These are phyloP conservation scores for Aspergillus pseudoviridinutans DNA, from an alignment of 2,329 filamentous ascomycete genomes.

Conservation along the genomic window DNA sequence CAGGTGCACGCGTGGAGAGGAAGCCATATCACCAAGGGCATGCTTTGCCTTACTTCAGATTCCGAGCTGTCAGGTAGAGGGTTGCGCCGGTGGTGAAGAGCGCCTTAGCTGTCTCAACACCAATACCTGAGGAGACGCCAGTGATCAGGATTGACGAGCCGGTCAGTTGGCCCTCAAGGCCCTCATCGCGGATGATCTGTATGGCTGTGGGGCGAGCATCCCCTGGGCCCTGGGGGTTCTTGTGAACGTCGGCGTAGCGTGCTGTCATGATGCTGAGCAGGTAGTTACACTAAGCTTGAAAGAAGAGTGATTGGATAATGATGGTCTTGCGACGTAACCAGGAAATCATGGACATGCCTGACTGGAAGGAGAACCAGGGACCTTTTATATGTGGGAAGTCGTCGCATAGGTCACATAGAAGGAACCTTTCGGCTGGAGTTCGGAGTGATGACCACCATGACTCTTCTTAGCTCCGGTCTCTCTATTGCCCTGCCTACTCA, in stretches of 20 bases:
- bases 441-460: no score
- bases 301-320: neutral
- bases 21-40: constrained; percentile 18
- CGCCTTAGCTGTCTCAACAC: constrained; percentile 44
- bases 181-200: constrained; percentile 34
- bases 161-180: constrained; percentile 12
- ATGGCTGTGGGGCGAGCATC: constrained; percentile 23
- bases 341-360: no score
- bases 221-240: constrained; percentile 10
- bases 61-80: constrained; percentile 34
- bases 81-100: constrained; percentile 35
- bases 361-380: no score
- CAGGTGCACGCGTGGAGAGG: constrained; percentile 11
- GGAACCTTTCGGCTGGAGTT: no score
- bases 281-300: neutral
- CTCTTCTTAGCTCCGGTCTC: no score
- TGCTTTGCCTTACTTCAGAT: constrained; percentile 31
- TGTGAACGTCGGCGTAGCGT: neutral
- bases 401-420: no score
- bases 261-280: neutral
- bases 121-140: constrained; percentile 35
- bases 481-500: no score
- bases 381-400: no score
- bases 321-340: neutral
- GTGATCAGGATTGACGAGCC: constrained; percentile 15